These are phyloP conservation scores for Recurvomyces mirabilis DNA, from an alignment of 495 filamentous ascomycete species.

Conservation along the genomic window DNA sequence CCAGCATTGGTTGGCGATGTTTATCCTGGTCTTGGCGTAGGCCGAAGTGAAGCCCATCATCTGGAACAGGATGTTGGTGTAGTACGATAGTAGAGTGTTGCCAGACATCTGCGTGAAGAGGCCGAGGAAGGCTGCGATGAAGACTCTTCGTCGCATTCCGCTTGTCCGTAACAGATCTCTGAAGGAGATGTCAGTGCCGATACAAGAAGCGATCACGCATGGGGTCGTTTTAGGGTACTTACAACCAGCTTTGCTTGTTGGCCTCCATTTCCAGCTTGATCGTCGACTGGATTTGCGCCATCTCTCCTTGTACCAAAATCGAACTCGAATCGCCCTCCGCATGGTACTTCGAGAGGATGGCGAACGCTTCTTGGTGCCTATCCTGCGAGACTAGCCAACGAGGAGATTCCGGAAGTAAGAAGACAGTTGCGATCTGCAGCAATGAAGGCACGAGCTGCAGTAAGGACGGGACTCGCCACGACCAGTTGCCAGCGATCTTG, in stretches of 20 bases:
- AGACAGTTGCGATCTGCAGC: constrained; percentile 44
- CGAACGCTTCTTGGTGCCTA: constrained; percentile 20
- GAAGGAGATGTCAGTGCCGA: too few species aligned
- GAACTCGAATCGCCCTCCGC: constrained; percentile 44
- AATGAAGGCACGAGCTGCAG: constrained; percentile 44
- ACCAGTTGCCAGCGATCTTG: constrained; percentile 44
- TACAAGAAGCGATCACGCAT: too few species aligned
- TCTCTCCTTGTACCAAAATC: constrained; percentile 49
- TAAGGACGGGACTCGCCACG: constrained; percentile 52
- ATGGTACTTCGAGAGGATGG: constrained; percentile 30
- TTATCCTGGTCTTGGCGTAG: constrained; percentile 16
- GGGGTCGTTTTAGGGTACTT: too few species aligned
- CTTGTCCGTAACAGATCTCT: too few species aligned
- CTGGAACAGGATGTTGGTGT: constrained; percentile 15
- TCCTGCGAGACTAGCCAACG: constrained; percentile 14
- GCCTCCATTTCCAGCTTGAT: constrained; percentile 22
- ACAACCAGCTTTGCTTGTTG: constrained; percentile 25
- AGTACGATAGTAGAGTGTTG: constrained; percentile 24
- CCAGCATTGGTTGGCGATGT: constrained; percentile 22
- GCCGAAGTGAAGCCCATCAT: constrained; percentile 21
- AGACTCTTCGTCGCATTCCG: constrained; percentile 27
- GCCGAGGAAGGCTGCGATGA: constrained; percentile 28
- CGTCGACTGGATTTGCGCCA: constrained; percentile 27
- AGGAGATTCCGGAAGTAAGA: constrained; percentile 28
- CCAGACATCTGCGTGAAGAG: constrained; percentile 28